Percentiles rank a stretch among this genome's conserved stretches.
Conservation (phyloP, 371 early-diverging fungal species). For the Apophysomyces trapeziformis region DNA sequence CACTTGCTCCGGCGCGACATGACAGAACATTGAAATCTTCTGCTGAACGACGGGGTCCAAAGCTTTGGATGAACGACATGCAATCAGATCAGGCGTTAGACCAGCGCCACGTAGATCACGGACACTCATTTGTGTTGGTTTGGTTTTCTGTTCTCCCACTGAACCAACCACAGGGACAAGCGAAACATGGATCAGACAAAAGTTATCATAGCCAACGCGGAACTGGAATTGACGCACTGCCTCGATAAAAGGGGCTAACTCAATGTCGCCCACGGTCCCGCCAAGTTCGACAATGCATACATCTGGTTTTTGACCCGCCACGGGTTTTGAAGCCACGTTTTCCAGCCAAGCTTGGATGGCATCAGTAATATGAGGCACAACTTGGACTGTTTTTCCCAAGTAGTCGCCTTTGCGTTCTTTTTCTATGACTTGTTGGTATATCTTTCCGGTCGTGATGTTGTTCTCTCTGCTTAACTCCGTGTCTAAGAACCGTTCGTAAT, state of each 20-base stretch:
- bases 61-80: conserved; percentile 89
- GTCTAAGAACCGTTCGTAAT: conserved; percentile 98
- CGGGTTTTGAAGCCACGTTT: conserved; percentile 85
- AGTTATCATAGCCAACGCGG: conserved; percentile 98
- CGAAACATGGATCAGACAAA: conserved; percentile 97
- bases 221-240: conserved; percentile 99
- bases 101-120: conserved; percentile 96
- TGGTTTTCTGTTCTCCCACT: conserved; percentile 99
- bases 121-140: conserved; percentile 97
- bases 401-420: conserved; percentile 94
- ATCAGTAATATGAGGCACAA: conserved; percentile 98
- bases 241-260: conserved; percentile 98
- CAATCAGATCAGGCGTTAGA: conserved; percentile 95
- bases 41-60: conserved; percentile 80
- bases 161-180: conserved; percentile 97
- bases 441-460: conserved; percentile 99
- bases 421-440: conserved; percentile 96
- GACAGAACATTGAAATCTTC: conserved; percentile 99
- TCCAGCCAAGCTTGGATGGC: conserved; percentile 98
- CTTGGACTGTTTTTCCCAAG: conserved; percentile 98
- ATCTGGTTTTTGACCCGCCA: conserved; percentile 89
- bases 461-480: conserved; percentile 93
- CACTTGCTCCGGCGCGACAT: conserved; percentile 89
- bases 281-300: conserved; percentile 99
- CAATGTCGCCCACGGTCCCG: conserved; percentile 99